A percentile compares a stretch with the other conserved stretches of the same genome.
Conservation (phyloP, 1,139 yeast species). For the Yamadazyma sp. region DNA sequence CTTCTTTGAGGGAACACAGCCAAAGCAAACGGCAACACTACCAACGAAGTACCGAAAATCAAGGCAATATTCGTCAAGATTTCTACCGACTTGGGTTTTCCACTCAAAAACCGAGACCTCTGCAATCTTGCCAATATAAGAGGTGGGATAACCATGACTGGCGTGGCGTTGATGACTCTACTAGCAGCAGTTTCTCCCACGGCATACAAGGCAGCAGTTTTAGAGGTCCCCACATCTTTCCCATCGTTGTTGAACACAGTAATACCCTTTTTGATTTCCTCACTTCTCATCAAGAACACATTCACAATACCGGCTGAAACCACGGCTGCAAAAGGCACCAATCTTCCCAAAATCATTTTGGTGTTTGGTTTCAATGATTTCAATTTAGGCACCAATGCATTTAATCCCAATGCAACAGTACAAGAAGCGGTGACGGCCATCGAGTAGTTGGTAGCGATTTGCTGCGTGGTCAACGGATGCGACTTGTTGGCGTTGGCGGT, state of each 20-base stretch:
- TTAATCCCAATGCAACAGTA: constrained; percentile 90
- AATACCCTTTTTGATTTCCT: constrained; percentile 85
- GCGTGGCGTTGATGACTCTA: constrained; percentile 93
- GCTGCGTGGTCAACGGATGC: constrained; percentile 79
- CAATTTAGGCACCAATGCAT: constrained; percentile 81
- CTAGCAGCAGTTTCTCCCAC: constrained; percentile 97
- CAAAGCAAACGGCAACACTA: constrained; percentile 89
- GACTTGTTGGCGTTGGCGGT: constrained; percentile 95
- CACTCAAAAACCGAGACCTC: constrained; percentile 57
- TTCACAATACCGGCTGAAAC: constrained; percentile 95
- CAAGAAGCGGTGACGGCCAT: constrained; percentile 94
- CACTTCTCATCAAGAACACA: constrained; percentile 92
- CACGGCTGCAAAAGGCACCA: constrained; percentile 97
- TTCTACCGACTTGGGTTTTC: constrained; percentile 63
- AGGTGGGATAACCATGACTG: constrained; percentile 96
- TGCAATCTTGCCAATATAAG: constrained; percentile 76
- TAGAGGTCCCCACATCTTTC: constrained; percentile 71
- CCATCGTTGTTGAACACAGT: constrained; percentile 70
- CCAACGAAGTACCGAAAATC: constrained; percentile 80
- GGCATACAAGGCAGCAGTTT: constrained; percentile 84
- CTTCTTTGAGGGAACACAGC: constrained; percentile 94
- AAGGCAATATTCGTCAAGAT: constrained; percentile 77
- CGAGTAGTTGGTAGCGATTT: constrained; percentile 73
- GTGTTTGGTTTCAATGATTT: constrained; percentile 67
- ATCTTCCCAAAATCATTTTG: constrained; percentile 68